A percentile compares a stretch with the other conserved stretches of the same genome.
These are phyloP conservation scores for Colletotrichum cereale DNA, from an alignment of 2,329 filamentous ascomycete species.

Conservation along the genomic window DNA sequence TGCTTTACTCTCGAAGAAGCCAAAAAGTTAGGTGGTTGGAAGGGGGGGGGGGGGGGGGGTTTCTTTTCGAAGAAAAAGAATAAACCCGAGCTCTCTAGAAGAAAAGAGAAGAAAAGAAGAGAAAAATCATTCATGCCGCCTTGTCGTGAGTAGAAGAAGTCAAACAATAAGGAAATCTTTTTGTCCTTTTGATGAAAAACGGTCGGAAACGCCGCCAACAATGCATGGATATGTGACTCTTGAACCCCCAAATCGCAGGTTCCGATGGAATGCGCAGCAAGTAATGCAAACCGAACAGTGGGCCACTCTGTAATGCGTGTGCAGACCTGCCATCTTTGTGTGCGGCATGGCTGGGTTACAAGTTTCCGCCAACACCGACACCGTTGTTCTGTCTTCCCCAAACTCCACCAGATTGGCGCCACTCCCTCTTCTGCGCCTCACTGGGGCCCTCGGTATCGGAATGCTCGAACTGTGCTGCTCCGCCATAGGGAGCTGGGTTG, in stretches of 20 bases:
- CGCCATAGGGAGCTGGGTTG: constrained; percentile 57
- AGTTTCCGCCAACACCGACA: constrained; percentile 62
- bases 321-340: not conserved
- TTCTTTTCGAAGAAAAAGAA: constrained; percentile 13
- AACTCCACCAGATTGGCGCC: constrained; percentile 64
- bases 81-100: constrained; percentile 21
- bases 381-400: constrained; percentile 65
- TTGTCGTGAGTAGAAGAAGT: constrained; percentile 40
- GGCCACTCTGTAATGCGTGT: constrained; percentile 19
- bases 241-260: constrained; percentile 37
- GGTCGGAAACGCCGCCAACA: constrained; percentile 51
- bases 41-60: constrained; percentile 13
- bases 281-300: constrained; percentile 16
- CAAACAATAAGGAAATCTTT: constrained; percentile 40
- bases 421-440: constrained; percentile 63
- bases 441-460: constrained; percentile 57
- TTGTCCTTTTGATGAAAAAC: constrained; percentile 38
- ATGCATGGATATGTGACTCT: constrained; percentile 49
- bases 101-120: constrained; percentile 40
- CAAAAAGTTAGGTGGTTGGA: constrained; percentile 39
- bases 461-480: constrained; percentile 57
- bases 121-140: constrained; percentile 40
- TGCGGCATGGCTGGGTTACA: constrained; percentile 45
- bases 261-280: constrained; percentile 36
- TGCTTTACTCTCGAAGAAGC: constrained; percentile 40